Evolutionary conservation across 352 stramenopile genomes (phyloP).

Genomic region (Phytophthora cactorum): DNA sequence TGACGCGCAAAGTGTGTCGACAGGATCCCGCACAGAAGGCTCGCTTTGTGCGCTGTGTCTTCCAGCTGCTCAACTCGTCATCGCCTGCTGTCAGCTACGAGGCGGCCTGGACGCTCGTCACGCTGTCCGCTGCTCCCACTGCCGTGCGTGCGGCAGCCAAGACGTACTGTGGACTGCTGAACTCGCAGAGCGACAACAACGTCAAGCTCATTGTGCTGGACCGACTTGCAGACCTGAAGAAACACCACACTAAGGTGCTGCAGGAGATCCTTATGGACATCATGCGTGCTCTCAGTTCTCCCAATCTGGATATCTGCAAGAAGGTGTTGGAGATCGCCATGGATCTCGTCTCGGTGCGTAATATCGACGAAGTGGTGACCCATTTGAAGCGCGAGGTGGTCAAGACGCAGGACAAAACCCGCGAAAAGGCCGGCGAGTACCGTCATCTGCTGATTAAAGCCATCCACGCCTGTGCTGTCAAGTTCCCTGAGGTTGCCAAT

Average conservation of each 20-base stretch:
- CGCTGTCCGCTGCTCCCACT: constrained; percentile 97
- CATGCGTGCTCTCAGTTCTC: constrained; percentile 95
- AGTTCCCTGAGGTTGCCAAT: constrained; percentile 98
- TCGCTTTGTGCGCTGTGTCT: constrained; percentile 99
- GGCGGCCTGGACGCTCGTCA: constrained; percentile 99
- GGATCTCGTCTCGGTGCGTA: constrained; percentile 96
- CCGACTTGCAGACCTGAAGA: constrained; percentile 96
- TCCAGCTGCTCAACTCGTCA: constrained; percentile 96
- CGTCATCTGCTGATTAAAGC: constrained; percentile 97
- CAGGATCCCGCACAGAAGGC: constrained; percentile 98
- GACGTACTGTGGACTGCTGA: constrained; percentile 98
- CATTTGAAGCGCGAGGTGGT: constrained; percentile 92
- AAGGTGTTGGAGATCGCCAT: constrained; percentile 99
- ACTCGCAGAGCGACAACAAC: constrained; percentile 99
- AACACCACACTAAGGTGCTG: constrained; percentile 96
- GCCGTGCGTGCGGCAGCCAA: constrained; percentile 97
- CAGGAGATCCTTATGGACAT: constrained; percentile 99
- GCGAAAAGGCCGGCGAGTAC: constrained; percentile 97
- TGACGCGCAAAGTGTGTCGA: constrained; percentile 98
- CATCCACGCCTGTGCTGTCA: constrained; percentile 98
- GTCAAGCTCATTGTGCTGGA: constrained; percentile 99
- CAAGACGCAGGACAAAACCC: constrained; percentile 88
- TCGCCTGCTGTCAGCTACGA: constrained; percentile 97
- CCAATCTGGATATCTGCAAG: constrained; percentile 98
- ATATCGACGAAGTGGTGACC: constrained; percentile 97